phyloP scores from a whole-genome alignment of 768 basidiomycete species.

The Hebeloma cylindrosporum region DNA sequence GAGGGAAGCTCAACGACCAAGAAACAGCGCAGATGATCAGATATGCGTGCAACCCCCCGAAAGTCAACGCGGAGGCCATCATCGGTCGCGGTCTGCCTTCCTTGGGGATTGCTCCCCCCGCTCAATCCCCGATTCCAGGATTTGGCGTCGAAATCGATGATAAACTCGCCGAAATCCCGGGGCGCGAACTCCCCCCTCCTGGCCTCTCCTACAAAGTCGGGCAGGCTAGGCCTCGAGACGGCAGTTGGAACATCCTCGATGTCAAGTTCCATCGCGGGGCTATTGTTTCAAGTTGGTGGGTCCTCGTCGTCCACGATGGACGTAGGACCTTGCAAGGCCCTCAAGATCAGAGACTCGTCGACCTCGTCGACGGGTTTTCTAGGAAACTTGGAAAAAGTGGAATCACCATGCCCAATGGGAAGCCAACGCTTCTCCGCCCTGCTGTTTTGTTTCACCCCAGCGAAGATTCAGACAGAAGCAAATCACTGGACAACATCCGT shows the following conservation, averaged over 20 bases:
- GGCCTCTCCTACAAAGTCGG: conserved; percentile 53
- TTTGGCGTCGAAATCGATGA: conserved; percentile 52
- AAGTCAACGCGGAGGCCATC: conserved; percentile 57
- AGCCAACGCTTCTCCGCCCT: conserved; percentile 42
- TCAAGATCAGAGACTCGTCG: conserved; percentile 38
- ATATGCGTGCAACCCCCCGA: conserved; percentile 63
- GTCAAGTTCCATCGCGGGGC: conserved; percentile 66
- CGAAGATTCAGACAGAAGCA: conserved; percentile 36
- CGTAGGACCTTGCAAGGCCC: conserved; percentile 37
- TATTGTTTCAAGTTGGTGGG: conserved; percentile 57
- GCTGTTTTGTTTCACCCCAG: conserved; percentile 23
- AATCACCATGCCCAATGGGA: conserved; percentile 43
- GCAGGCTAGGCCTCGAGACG: conserved; percentile 47
- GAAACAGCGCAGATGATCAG: conserved; percentile 74
- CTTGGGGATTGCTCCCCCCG: conserved; percentile 47
- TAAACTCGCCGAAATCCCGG: conserved; percentile 66
- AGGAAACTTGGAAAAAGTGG: conserved; percentile 60
- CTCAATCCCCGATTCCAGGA: conserved; percentile 54
- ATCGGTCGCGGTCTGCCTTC: conserved; percentile 53
- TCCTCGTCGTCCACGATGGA: conserved; percentile 62
- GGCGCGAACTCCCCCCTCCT: conserved; percentile 62
- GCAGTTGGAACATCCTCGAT: conserved; percentile 75
- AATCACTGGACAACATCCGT: conserved; percentile 43
- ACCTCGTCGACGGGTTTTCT: conserved; percentile 53
- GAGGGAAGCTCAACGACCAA: conserved; percentile 55